phyloP scores from a whole-genome alignment of 1,139 yeast species.

The Nakaseomyces delphensis region DNA sequence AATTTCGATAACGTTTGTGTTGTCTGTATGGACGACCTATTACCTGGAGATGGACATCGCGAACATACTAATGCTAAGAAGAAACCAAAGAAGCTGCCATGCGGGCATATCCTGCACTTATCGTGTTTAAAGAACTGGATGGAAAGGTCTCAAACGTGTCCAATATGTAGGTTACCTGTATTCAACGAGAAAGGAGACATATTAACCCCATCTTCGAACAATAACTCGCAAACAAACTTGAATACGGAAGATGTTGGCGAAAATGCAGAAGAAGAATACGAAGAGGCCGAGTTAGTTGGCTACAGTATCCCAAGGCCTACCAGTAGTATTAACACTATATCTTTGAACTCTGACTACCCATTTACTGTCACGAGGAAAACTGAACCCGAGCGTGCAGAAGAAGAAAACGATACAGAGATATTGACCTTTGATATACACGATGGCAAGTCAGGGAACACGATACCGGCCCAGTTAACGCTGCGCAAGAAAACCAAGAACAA shows the following conservation, averaged over 20 bases:
- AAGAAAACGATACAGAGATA: neutral
- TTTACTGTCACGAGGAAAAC: neutral
- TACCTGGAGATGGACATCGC: slow-evolving; percentile 12
- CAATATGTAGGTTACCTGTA: slow-evolving; percentile 80
- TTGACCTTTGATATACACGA: slow-evolving; percentile 2
- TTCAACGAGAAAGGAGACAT: slow-evolving; percentile 30
- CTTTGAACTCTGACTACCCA: slow-evolving; percentile 4
- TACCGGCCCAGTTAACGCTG: neutral
- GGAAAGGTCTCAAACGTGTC: slow-evolving; percentile 85
- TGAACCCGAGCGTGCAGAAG: neutral
- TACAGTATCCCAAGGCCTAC: neutral
- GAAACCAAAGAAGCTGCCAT: slow-evolving; percentile 63
- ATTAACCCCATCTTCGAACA: slow-evolving; percentile 1
- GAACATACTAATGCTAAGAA: slow-evolving; percentile 7
- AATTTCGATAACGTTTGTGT: slow-evolving; percentile 44
- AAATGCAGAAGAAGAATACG: neutral
- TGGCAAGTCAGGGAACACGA: neutral
- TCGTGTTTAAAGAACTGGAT: slow-evolving; percentile 92
- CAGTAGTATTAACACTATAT: neutral
- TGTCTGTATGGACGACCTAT: slow-evolving; percentile 31
- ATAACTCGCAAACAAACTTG: neutral
- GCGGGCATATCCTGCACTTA: slow-evolving; percentile 84
- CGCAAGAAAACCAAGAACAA: neutral
- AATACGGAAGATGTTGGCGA: neutral
- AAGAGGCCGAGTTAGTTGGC: neutral